Evolutionary conservation across 768 basidiomycete genomes (phyloP).

Genomic region (Hirschioporus abietinus): DNA sequence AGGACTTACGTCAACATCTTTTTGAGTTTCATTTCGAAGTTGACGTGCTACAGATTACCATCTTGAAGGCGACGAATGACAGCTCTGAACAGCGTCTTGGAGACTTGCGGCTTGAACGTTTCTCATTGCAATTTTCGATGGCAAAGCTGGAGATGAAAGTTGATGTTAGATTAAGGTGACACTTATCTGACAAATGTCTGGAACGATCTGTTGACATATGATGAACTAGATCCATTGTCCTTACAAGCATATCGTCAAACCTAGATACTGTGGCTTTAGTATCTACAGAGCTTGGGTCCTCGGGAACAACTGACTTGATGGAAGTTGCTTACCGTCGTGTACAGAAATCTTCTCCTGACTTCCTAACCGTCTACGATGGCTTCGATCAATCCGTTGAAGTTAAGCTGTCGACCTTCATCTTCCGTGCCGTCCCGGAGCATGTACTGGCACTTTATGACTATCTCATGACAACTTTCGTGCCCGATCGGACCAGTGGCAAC

Average conservation of each 20-base stretch:
- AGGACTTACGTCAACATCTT: constrained; percentile 45
- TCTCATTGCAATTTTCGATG: constrained; percentile 67
- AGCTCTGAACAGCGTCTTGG: constrained; percentile 72
- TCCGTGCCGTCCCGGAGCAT: constrained; percentile 85
- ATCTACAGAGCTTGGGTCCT: constrained; percentile 15
- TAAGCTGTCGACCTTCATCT: constrained; percentile 84
- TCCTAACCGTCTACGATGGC: constrained; percentile 68
- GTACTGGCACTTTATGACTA: constrained; percentile 91
- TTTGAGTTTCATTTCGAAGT: constrained; percentile 90
- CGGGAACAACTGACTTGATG: constrained; percentile 61
- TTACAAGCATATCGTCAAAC: constrained; percentile 61
- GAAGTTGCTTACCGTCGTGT: constrained; percentile 73
- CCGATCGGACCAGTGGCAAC: constrained; percentile 25
- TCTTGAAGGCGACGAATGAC: constrained; percentile 64
- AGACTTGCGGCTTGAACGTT: constrained; percentile 71
- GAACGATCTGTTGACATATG: not conserved
- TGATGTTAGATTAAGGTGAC: constrained; percentile 71
- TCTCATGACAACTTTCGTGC: constrained; percentile 94
- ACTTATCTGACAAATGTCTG: not conserved
- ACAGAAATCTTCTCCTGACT: constrained; percentile 84
- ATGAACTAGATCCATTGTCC: not conserved
- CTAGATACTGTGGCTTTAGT: constrained; percentile 37
- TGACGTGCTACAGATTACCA: constrained; percentile 69
- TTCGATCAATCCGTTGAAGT: constrained; percentile 87
- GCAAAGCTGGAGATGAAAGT: constrained; percentile 86